Evolutionary conservation across 495 filamentous ascomycete genomes (phyloP), one percentile per base, ranked within the genome.

Genomic region (Thozetella sp.): DNA sequence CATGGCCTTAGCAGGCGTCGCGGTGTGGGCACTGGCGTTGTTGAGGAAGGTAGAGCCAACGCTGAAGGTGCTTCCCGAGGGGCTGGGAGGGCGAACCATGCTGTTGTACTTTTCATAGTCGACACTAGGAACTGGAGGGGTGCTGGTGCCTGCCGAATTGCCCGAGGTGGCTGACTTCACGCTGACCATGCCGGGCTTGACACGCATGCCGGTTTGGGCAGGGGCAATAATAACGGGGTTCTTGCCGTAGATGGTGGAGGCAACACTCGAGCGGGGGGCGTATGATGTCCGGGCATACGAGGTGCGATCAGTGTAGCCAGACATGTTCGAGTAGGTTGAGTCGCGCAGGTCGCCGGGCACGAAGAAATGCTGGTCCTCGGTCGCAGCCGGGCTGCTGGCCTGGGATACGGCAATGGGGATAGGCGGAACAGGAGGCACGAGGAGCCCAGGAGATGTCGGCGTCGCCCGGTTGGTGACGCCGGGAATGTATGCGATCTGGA

Each of bases 401-500:
- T 79, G 78, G 3, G 86, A 82, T 37, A 82, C 75, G 12, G 85
- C 83, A 67, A 90, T 86, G 51, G 95, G 94, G 62, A 98, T 89
- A 25, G 95, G 93, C 50, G 95, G 95, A 13, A 99, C 93, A 0
- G 95, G 95, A 24, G 93, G 93, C 19, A 96, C 88, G 30, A 96
- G 83, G n/a, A 92, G 78, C 30, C 87, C 88, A 10, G 93, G 92
- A 1, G 91, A 93, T 25, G 90, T 85, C 11, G 91, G 90, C 1
- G 89, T 86, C 2, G 93, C 93, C 51, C 95, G 85, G 75, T 97
- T 97, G 56, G 93, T 98, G 69, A 98, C 93, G 50, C 95, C 95
- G 52, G 95, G 95, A 63, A 99, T 97, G 72, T 97, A 99, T 48
- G 96, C 95, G 72, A 99, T 99, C 76, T 98, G 95, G 61, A 99